phyloP scores from a whole-genome alignment of 2,329 filamentous ascomycete genomes.

The Cytospora schulzeri region DNA sequence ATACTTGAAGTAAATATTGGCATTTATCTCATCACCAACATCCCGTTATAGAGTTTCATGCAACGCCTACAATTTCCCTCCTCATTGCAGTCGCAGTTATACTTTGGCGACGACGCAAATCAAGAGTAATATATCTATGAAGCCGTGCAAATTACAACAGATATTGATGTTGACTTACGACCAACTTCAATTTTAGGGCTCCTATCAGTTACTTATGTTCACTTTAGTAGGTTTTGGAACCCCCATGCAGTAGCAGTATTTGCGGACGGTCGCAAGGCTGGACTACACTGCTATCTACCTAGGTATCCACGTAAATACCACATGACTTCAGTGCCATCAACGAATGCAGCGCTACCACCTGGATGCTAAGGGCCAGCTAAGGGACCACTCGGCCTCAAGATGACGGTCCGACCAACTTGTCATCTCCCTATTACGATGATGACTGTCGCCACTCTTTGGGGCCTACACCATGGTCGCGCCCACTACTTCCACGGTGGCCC shows the following conservation, averaged over 20 bases:
- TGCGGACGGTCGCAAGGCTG: background rate
- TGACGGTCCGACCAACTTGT: background rate
- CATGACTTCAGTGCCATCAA: background rate
- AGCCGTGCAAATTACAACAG: too few relatives aligned
- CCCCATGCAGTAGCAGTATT: background rate
- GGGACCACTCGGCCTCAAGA: background rate
- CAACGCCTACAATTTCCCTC: too few relatives aligned
- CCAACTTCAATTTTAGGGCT: background rate
- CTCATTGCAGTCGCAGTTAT: too few relatives aligned
- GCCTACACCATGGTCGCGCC: constrained; percentile 6
- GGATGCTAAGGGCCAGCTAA: background rate
- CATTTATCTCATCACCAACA: too few relatives aligned
- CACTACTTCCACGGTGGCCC: background rate
- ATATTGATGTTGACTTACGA: too few relatives aligned
- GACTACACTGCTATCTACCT: background rate
- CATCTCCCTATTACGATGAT: constrained; percentile 9
- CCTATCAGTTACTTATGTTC: background rate
- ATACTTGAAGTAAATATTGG: too few relatives aligned
- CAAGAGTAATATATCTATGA: too few relatives aligned
- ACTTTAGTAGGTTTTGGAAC: background rate
- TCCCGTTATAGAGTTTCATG: too few relatives aligned
- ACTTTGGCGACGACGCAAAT: too few relatives aligned
- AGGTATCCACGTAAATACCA: too few relatives aligned
- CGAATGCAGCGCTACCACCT: background rate
- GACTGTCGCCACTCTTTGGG: constrained; percentile 9